Conservation (phyloP, 108 stramenopile genomes). For the Skeletonema grethae region DNA sequence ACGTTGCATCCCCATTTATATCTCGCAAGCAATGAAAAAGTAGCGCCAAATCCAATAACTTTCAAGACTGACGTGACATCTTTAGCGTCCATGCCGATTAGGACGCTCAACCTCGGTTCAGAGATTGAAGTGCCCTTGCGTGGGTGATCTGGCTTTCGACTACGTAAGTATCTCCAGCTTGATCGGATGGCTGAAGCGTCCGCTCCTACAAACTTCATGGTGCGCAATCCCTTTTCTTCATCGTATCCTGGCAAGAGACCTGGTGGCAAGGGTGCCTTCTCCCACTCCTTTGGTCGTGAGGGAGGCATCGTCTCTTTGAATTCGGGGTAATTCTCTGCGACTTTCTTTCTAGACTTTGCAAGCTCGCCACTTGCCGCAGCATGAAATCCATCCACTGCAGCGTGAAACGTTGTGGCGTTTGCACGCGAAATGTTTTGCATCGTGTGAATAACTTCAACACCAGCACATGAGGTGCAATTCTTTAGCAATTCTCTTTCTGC, state of each 20-base stretch:
- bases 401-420: conserved; percentile 50
- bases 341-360: conserved; percentile 8
- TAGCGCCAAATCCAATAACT: conserved; percentile 31
- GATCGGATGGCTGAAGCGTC: conserved; percentile 33
- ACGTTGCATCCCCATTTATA: conserved; percentile 39
- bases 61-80: conserved; percentile 16
- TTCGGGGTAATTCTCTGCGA: conserved; percentile 21
- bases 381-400: conserved; percentile 49
- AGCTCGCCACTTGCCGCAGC: conserved; percentile 43
- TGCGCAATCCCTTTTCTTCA: conserved; percentile 13
- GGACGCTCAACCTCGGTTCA: conserved; percentile 31
- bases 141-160: conserved; percentile 12
- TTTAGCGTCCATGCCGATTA: conserved; percentile 23
- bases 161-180: conserved; percentile 37
- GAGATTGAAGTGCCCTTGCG: conserved; percentile 11
- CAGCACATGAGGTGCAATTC: conserved; percentile 11
- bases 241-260: conserved; percentile 36
- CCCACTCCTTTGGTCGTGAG: conserved; percentile 28
- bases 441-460: conserved; percentile 43
- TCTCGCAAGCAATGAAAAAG: conserved; percentile 38
- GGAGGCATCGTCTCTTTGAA: conserved; percentile 25
- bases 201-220: conserved; percentile 45
- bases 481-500: conserved; percentile 17
- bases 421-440: conserved; percentile 23
- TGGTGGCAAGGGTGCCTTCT: conserved; percentile 19